Conservation (phyloP, 805 yeast species). For the Nakazawaea siamensis region DNA sequence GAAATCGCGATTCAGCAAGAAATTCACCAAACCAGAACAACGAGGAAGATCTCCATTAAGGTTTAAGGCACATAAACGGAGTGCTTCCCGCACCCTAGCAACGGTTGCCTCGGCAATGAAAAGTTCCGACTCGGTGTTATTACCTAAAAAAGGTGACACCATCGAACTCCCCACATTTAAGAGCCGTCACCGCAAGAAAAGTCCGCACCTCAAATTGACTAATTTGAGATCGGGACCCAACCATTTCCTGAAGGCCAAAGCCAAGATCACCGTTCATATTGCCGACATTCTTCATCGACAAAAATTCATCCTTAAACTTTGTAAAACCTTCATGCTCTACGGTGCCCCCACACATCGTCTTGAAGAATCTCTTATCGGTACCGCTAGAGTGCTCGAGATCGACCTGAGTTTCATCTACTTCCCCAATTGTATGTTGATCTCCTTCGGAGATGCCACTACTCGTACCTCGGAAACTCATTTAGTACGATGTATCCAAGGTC, state of each 20-base stretch:
- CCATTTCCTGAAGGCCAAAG: conserved; percentile 15
- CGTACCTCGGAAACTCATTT: conserved; percentile 83
- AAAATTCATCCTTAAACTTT: conserved; percentile 64
- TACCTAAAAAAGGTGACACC: no score
- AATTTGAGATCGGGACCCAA: not conserved
- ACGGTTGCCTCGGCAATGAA: not conserved
- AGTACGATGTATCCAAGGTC: conserved; percentile 69
- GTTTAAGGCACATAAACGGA: not conserved
- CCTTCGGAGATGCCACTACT: conserved; percentile 81
- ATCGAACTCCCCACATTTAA: not conserved
- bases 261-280: conserved; percentile 75
- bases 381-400: conserved; percentile 73
- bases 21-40: no score
- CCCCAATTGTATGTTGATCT: conserved; percentile 82
- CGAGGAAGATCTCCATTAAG: not conserved
- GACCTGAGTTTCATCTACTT: conserved; percentile 79
- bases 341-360: conserved; percentile 87
- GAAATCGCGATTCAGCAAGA: not conserved
- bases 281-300: conserved; percentile 74
- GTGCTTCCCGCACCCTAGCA: not conserved
- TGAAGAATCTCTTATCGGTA: conserved; percentile 79
- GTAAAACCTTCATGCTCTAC: conserved; percentile 73
- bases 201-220: not conserved
- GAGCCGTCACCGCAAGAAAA: not conserved
- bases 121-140: not conserved